Conservation (phyloP, 2,329 filamentous ascomycete genomes). For the Clarireedia paspali region DNA sequence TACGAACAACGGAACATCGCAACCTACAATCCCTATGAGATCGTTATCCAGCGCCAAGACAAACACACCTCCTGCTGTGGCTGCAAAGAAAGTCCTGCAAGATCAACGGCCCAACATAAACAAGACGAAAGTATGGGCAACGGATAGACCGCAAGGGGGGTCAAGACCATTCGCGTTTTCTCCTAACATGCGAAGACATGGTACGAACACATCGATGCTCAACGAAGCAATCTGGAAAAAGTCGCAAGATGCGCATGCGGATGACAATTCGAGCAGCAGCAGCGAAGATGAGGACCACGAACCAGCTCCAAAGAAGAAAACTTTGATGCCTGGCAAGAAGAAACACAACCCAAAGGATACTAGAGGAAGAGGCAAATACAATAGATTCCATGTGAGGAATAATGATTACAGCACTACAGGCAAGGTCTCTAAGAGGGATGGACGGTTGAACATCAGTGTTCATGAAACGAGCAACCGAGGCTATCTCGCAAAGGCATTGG, state of each 20-base stretch:
- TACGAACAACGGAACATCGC: not conserved
- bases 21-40: not conserved
- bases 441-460: slow-evolving; percentile 63
- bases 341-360: not conserved
- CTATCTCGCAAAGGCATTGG: slow-evolving; percentile 67
- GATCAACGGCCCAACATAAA: not conserved
- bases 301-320: slow-evolving; percentile 1
- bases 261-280: slow-evolving; percentile 12
- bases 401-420: slow-evolving; percentile 58
- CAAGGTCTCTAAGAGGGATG: slow-evolving; percentile 58
- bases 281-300: slow-evolving; percentile 17
- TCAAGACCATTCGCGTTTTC: slow-evolving; percentile 14
- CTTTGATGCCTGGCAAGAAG: not conserved
- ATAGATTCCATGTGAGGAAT: slow-evolving; percentile 53
- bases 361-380: slow-evolving; percentile 30
- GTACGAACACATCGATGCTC: slow-evolving; percentile 20
- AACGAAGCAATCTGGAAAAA: slow-evolving; percentile 22
- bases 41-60: not conserved
- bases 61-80: not conserved
- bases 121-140: slow-evolving; percentile 17
- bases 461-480: slow-evolving; percentile 63
- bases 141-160: slow-evolving; percentile 19
- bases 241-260: slow-evolving; percentile 4
- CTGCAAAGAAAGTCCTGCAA: not conserved
- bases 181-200: slow-evolving; percentile 13